phyloP scores from a whole-genome alignment of 2,329 filamentous ascomycete species.

The Boeremia exigua region DNA sequence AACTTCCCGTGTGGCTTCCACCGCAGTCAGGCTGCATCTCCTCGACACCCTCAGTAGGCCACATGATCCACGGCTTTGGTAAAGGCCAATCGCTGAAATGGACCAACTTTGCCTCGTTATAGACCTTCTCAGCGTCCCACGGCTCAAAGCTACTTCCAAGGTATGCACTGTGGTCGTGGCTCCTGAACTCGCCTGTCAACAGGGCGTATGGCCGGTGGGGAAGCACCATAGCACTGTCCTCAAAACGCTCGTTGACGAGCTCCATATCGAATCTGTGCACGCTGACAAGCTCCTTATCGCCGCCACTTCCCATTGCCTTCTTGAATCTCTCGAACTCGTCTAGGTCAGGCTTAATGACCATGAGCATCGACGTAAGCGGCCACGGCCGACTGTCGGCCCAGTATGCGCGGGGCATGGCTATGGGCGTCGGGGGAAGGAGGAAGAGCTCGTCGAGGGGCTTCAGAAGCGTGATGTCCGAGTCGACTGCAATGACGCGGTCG shows the following conservation, averaged over 20 bases:
- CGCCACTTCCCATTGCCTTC: conserved; percentile 35
- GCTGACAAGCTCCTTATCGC: conserved; percentile 33
- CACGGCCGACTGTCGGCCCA: conserved; percentile 65
- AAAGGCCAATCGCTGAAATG: conserved; percentile 77
- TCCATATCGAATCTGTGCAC: conserved; percentile 68
- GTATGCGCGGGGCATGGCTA: conserved; percentile 75
- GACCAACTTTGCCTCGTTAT: conserved; percentile 68
- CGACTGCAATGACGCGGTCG: conserved; percentile 61
- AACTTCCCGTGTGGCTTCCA: conserved; percentile 36
- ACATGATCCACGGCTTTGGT: conserved; percentile 68
- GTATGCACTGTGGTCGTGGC: conserved; percentile 58
- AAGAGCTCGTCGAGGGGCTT: conserved; percentile 74
- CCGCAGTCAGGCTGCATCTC: conserved; percentile 56
- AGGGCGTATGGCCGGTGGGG: conserved; percentile 69
- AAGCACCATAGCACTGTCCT: conserved; percentile 63
- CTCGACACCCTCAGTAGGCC: conserved; percentile 48
- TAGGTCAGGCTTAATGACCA: conserved; percentile 66
- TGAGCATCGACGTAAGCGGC: conserved; percentile 65
- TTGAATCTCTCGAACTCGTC: conserved; percentile 56
- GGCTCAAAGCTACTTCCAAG: conserved; percentile 59
- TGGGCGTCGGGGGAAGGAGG: conserved; percentile 64
- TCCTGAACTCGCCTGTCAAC: conserved; percentile 67
- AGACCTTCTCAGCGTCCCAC: conserved; percentile 65
- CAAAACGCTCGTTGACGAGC: conserved; percentile 68
- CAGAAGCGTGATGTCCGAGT: conserved; percentile 70